Conservation (phyloP, 2,329 filamentous ascomycete genomes). For the Aphanocladium album region DNA sequence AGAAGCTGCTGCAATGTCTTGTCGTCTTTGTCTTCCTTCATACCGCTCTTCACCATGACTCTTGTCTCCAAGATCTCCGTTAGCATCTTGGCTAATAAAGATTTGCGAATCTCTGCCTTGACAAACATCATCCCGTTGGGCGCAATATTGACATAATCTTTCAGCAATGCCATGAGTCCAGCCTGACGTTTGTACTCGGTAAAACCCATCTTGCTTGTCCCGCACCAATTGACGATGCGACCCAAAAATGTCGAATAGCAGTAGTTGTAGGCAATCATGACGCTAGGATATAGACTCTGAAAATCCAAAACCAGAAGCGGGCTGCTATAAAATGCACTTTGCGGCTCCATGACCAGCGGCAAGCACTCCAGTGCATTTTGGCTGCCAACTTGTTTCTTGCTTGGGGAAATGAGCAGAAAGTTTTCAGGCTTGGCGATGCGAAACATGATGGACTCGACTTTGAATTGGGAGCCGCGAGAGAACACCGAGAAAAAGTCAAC, state of each 20-base stretch:
- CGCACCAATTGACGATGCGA: conserved; percentile 80
- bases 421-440: conserved; percentile 96
- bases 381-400: conserved; percentile 81
- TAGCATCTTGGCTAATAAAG: conserved; percentile 91
- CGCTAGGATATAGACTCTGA: conserved; percentile 90
- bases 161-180: conserved; percentile 68
- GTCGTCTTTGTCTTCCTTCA: conserved; percentile 91
- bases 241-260: conserved; percentile 97
- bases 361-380: conserved; percentile 95
- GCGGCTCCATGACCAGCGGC: conserved; percentile 94
- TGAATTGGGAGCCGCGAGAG: conserved; percentile 92
- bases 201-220: conserved; percentile 91
- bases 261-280: conserved; percentile 99
- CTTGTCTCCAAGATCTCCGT: conserved; percentile 92
- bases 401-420: conserved; percentile 84
- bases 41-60: conserved; percentile 95
- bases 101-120: conserved; percentile 80
- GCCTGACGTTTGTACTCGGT: conserved; percentile 75
- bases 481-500: conserved; percentile 98
- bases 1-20: conserved; percentile 77
- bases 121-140: conserved; percentile 97
- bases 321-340: conserved; percentile 88
- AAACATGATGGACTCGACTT: conserved; percentile 98
- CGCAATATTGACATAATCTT: conserved; percentile 83
- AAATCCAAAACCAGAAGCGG: conserved; percentile 91